phyloP scores from a whole-genome alignment of 192 early-diverging fungal species.

The Powellomyces hirtus region DNA sequence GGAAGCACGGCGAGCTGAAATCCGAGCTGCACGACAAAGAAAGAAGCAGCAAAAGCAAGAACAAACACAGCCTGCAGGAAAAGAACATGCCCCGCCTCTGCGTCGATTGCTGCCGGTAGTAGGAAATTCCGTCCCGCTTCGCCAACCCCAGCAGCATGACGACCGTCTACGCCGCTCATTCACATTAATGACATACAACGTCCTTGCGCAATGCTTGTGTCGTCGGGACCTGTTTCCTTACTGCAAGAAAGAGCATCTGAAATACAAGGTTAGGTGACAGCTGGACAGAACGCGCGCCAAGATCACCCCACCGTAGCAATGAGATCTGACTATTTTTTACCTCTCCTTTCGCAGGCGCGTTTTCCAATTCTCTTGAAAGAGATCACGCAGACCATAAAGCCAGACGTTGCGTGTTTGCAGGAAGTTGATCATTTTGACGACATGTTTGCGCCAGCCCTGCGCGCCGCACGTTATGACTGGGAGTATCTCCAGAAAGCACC shows the following conservation, averaged over 20 bases:
- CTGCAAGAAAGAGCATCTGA: constrained; percentile 19
- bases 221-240: constrained; percentile 28
- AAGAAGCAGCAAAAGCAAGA: neutral
- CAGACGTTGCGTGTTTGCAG: constrained; percentile 33
- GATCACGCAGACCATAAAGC: constrained; percentile 4
- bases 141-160: neutral
- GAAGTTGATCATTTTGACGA: constrained; percentile 30
- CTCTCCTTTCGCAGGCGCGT: too few species aligned
- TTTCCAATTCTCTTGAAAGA: constrained; percentile 13
- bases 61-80: neutral
- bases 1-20: neutral
- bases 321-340: neutral
- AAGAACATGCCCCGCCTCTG: neutral
- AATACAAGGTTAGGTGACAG: too few species aligned
- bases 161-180: neutral
- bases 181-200: constrained; percentile 34
- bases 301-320: neutral
- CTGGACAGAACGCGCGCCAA: neutral
- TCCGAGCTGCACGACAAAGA: neutral
- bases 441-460: neutral
- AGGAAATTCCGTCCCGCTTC: neutral
- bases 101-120: neutral
- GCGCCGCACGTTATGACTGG: constrained; percentile 21
- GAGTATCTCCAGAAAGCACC: constrained; percentile 14
- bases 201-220: constrained; percentile 34